These are phyloP conservation scores for Aspergillus panamensis DNA, from an alignment of 495 filamentous ascomycete species.

Conservation along the genomic window DNA sequence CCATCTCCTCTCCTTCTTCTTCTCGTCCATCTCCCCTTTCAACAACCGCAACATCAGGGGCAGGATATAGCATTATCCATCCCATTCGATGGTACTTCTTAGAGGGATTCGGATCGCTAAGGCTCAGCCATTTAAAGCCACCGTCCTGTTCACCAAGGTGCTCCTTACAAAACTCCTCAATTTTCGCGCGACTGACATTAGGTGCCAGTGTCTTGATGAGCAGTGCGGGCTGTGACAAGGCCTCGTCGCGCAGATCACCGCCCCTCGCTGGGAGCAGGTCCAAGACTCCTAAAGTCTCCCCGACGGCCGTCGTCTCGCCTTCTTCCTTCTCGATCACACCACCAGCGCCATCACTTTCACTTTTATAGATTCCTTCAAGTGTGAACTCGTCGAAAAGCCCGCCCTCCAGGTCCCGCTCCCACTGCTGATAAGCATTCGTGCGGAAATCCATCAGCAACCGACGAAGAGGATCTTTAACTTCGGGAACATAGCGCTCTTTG, in stretches of 20 bases:
- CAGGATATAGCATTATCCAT: slow-evolving; percentile 92
- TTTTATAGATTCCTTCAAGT: slow-evolving; percentile 92
- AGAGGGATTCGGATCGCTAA: slow-evolving; percentile 93
- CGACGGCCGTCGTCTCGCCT: slow-evolving; percentile 82
- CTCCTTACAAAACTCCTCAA: slow-evolving; percentile 89
- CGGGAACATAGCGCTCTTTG: slow-evolving; percentile 86
- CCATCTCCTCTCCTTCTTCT: slow-evolving; percentile 59
- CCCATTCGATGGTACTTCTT: slow-evolving; percentile 98
- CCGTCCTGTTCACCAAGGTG: slow-evolving; percentile 82
- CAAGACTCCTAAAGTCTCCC: slow-evolving; percentile 87
- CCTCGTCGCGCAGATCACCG: slow-evolving; percentile 80
- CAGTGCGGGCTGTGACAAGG: slow-evolving; percentile 78
- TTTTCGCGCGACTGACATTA: slow-evolving; percentile 88
- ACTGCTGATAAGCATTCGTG: slow-evolving; percentile 69
- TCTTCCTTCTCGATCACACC: slow-evolving; percentile 92
- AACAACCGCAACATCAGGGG: slow-evolving; percentile 55
- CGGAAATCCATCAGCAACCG: slow-evolving; percentile 70
- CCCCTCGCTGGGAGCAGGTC: slow-evolving; percentile 78
- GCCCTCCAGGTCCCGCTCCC: slow-evolving; percentile 75
- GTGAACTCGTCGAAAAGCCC: slow-evolving; percentile 93
- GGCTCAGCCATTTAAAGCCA: slow-evolving; percentile 85
- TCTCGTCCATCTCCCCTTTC: slow-evolving; percentile 59
- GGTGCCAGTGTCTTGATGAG: slow-evolving; percentile 98
- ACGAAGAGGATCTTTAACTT: slow-evolving; percentile 67
- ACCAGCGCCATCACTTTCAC: slow-evolving; percentile 81